Evolutionary conservation across 176 grass and related monocot genomes (phyloP), one percentile per base, ranked within the genome.

Genomic region (Carex cristatella): DNA sequence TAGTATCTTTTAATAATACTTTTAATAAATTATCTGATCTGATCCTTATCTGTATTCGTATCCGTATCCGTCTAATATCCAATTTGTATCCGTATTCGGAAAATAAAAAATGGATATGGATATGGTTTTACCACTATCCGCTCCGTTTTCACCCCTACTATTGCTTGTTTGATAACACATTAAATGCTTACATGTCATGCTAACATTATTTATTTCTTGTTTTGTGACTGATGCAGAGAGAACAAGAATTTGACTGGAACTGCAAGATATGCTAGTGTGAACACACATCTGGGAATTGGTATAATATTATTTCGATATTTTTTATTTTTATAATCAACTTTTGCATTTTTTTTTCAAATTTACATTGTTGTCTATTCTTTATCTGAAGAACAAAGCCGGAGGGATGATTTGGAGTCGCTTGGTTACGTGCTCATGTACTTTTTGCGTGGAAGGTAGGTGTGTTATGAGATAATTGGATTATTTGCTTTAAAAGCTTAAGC

Each of bases 341-440:
- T 80, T 64, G 35, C 13, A 62, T 55, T 84, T 81, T 78, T 86
- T 69, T 6, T 27, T 18, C 40, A 69, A 84, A 54, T 66, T 65
- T 7, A 69, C 28, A 44, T 33, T 23, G 49, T 27, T 70, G 23
- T 32, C 30, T 77, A 3, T 37, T 75, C 42, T 57, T 75, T 65
- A 10, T 84, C 12, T 46, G 58, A 74, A 99, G 97, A 99, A 87
- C 97, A 99, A 99, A 99, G 97, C 82, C 71, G 97, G 87, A 96
- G 97, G 61, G 97, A 99, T 86, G 97, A 99, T 83, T 88, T 99
- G 84, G 97, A 99, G 84, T 99, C 93, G 83, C 97, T 99, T 88
- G 97, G 97, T 87, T 99, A 99, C 76, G 97, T 99, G 58, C 93
- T 99, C 16, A 91, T 96, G 93, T 99, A 99, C 70, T 99, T 99